These are phyloP conservation scores for Aspergillus fijiensis DNA, from an alignment of 2,329 filamentous ascomycete genomes.

Conservation along the genomic window DNA sequence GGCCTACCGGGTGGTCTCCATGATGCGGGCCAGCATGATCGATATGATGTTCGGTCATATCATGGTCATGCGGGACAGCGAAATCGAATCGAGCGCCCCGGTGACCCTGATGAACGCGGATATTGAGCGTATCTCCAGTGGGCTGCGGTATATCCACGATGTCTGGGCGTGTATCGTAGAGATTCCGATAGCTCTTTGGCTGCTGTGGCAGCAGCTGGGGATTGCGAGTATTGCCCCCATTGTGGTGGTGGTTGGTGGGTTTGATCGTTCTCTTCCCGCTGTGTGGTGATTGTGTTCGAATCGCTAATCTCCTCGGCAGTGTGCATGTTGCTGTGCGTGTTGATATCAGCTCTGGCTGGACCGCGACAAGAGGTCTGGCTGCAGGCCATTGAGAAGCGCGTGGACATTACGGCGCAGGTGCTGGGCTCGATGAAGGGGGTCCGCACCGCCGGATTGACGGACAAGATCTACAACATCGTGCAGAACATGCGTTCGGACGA, in stretches of 20 bases:
- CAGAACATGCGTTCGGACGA: background rate
- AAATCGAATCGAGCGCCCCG: conserved; percentile 19
- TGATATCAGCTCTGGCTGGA: background rate
- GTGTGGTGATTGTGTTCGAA: no score
- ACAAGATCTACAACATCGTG: conserved; percentile 22
- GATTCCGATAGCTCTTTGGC: conserved; percentile 20
- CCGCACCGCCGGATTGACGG: background rate
- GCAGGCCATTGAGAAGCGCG: conserved; percentile 26
- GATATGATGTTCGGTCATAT: conserved; percentile 37
- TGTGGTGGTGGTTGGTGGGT: no score
- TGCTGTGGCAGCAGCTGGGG: background rate
- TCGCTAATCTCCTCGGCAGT: no score
- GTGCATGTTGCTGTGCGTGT: no score
- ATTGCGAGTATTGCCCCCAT: no score
- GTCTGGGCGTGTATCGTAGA: conserved; percentile 20
- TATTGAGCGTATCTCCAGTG: conserved; percentile 27
- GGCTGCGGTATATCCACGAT: conserved; percentile 29
- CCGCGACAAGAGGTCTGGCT: conserved; percentile 28
- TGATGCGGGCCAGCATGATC: conserved; percentile 4
- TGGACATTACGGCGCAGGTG: conserved; percentile 28
- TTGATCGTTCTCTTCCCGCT: no score
- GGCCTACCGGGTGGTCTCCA: conserved; percentile 11
- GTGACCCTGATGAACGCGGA: conserved; percentile 37
- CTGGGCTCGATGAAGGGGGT: conserved; percentile 40
- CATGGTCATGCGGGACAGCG: conserved; percentile 18